Base-by-base conservation (phyloP, 106 monocot genomes). In the Agapanthus africanus region DNA sequence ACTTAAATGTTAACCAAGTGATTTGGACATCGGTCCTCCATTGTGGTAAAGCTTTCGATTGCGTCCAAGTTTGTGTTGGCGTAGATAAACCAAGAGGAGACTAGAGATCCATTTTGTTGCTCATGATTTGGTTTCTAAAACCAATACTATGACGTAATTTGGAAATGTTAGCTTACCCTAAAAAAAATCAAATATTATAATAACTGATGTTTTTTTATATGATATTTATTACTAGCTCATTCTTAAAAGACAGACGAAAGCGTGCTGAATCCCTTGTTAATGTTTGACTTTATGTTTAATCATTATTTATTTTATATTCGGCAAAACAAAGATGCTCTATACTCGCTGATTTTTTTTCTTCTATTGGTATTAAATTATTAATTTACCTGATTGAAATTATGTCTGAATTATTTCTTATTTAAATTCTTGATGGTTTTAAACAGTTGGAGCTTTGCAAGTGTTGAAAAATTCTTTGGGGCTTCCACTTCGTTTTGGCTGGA, bases 401-500 rank as follows among this genome's bases (percentile, higher is more conserved):
- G 62, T 4, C n/a, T 31, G 5, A 15, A 46, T 47, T 75, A 23
- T 41, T 71, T 44, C 37, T 73, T 35, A 70, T 65, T 72, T 22
- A 34, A 22, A 34, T n/a, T 79, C n/a, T 15, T 40, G 36, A 38
- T 47, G 11, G 27, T 44, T 8, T 72, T 68, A 11, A 44, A 63
- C 68, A 99, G 99, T 99, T 71, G 56, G 49, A 7, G 82, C 83
- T 70, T 73, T 99, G 73, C 89, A 84, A 79, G 75, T 5, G 73
- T 59, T 99, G 73, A 99, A 93, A 79, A 66, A 36, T 41, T 75
- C 84, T 37, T 59, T 99, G 66, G 83, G 90, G 39, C 83, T 99
- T 73, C 99, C 99, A 15, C 87, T 81, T 68, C 99, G 99, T 37
- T 79, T 99, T 75, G 93, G 99, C 37, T 99, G 99, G 93, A 99